Percentiles rank a stretch among this genome's conserved stretches.
Evolutionary conservation across 116 monocot species (phyloP).

Genomic region (Zostera marina): DNA sequence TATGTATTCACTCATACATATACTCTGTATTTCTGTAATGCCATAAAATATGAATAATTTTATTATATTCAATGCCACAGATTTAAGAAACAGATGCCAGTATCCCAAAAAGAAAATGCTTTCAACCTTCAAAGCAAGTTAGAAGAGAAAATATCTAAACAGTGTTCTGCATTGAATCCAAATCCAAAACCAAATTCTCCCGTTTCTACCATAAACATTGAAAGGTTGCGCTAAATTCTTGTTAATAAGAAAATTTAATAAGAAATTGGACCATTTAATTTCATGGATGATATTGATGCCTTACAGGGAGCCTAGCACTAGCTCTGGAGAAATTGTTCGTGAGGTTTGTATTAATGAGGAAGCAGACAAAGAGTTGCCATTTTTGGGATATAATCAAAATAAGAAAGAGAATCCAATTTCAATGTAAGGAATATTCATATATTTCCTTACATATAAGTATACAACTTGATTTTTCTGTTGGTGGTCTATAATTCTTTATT

Average conservation of each 20-base stretch:
- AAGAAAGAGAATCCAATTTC: background rate
- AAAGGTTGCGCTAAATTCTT: constrained; percentile 7
- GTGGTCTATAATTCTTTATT: too few species aligned
- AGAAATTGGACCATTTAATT: background rate
- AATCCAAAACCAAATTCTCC: constrained; percentile 12
- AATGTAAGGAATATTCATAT: background rate
- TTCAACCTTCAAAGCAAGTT: constrained; percentile 3
- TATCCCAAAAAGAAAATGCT: background rate
- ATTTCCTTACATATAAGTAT: background rate
- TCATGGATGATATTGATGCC: background rate
- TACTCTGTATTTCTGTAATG: background rate
- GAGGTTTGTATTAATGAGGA: background rate
- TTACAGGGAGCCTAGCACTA: background rate
- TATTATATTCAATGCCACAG: background rate
- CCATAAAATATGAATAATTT: background rate
- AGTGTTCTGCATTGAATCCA: constrained; percentile 10
- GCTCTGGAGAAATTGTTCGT: background rate
- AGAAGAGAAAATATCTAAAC: constrained; percentile 1
- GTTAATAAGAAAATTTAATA: constrained; percentile 18
- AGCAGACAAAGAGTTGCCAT: background rate
- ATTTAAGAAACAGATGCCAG: background rate
- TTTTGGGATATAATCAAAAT: background rate
- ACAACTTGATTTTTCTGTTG: too few species aligned
- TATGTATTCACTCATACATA: background rate
- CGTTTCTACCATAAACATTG: constrained; percentile 7